Base-by-base conservation (phyloP, 805 yeast species). In the Gaillardinia entomophila region DNA sequence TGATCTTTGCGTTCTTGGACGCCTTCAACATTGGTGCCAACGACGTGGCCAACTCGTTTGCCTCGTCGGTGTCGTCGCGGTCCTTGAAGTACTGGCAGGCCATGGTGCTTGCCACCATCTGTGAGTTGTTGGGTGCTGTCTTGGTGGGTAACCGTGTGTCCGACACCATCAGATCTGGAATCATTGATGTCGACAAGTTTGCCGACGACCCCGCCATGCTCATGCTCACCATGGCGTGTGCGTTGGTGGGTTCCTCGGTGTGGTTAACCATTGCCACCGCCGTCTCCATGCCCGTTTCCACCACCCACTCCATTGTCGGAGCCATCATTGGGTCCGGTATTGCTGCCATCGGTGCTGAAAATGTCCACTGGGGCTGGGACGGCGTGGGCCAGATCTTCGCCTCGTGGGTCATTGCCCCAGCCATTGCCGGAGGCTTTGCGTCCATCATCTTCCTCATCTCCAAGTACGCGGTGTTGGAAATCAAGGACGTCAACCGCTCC, bases 21-120 rank as follows among this genome's bases (percentile, higher is more conserved):
- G 89, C 88, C 3, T 82, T 77, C 71, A 81, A 80, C 53, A 81
- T 80, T 45, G 89, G 89, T 32, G 90, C 89, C 19, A 82, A 82
- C 49, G 90, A 82, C 64, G 87, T 82, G 36, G 82, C 89, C 12
- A 82, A 82, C 64, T 82, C 90, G 28, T 82, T 79, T 49, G 82
- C 90, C 1, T 80, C 89, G 2, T 74, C 89, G 0, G 78, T 82
- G 4, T 77, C 88, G 11, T 79, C 89, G 10, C 64, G 82, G 45
- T 71, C 86, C 12, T 60, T 82, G 42, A 73, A 73, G 34, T 79
- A 79, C 52, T 74, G 81, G 77, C 90, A 82, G 55, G 89, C 87
- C 12, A 78, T 79, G 85, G 45, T 79, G 23, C 57, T 82, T 26
- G 86, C 86, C 1, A 82, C 77, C 24, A 47, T 79, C 27, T 75